phyloP scores from a whole-genome alignment of 306 rosid genomes.

The Fragaria nilgerrensis region DNA sequence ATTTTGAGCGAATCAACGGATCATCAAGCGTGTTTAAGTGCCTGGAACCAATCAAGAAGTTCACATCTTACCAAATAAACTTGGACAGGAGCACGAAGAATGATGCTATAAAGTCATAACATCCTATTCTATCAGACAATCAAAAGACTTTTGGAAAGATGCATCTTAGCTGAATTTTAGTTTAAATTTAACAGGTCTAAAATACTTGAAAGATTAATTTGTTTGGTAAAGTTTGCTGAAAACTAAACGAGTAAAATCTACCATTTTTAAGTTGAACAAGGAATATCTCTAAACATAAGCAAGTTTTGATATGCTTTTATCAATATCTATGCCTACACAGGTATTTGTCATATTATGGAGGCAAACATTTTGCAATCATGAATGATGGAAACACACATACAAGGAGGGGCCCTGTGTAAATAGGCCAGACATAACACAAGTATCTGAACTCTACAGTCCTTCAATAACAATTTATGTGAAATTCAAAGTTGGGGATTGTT shows the following conservation, averaged over 20 bases:
- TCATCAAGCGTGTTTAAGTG: conserved; percentile 74
- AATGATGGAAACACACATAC: background rate
- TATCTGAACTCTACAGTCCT: background rate
- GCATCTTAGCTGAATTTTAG: background rate
- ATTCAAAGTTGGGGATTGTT: background rate
- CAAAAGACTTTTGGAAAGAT: background rate
- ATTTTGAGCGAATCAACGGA: conserved; percentile 74
- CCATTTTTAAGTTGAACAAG: background rate
- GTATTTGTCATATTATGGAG: background rate
- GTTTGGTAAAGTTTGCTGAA: background rate
- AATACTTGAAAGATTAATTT: background rate
- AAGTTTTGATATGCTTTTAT: background rate
- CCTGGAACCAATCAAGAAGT: conserved; percentile 32
- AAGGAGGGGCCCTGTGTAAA: background rate
- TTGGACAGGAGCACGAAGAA: background rate
- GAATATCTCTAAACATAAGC: background rate
- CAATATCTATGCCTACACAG: background rate
- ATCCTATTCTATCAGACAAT: background rate
- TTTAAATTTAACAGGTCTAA: background rate
- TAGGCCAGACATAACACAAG: background rate
- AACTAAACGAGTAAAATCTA: background rate
- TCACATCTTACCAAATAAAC: conserved; percentile 5
- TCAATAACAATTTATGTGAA: background rate
- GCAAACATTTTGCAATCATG: background rate
- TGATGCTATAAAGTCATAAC: background rate